Evolutionary conservation across 345 rosid species (phyloP).

Genomic region (Streptanthus diversifolius): DNA sequence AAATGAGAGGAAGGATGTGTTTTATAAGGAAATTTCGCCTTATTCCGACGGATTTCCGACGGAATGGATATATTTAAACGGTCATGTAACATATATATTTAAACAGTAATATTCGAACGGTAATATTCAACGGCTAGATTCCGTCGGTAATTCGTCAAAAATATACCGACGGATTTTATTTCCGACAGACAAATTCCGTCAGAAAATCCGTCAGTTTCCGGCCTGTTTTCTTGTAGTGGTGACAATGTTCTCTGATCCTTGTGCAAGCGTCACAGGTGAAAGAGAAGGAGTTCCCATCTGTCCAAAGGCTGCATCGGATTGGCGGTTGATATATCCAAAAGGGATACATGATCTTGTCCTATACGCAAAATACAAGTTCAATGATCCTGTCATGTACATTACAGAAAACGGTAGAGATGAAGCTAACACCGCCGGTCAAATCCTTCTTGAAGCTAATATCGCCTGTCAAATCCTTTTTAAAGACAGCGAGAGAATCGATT

Average conservation of each 20-base stretch:
- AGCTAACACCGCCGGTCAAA: background rate
- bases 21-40: no score
- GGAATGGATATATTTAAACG: no score
- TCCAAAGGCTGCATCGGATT: conserved; percentile 30
- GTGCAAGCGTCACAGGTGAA: conserved; percentile 19
- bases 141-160: no score
- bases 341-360: conserved; percentile 36
- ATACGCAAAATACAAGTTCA: conserved; percentile 30
- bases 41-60: no score
- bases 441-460: conserved; percentile 21
- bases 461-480: conserved; percentile 1
- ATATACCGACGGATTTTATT: no score
- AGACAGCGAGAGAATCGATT: conserved; percentile 31
- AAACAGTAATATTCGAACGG: no score
- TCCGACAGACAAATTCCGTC: no score
- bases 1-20: no score
- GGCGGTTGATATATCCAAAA: conserved; percentile 37
- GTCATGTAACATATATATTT: no score
- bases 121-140: no score
- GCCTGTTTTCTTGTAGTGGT: no score
- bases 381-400: conserved; percentile 30
- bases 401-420: conserved; percentile 43
- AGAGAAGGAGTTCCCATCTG: conserved; percentile 41
- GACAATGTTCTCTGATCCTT: conserved; percentile 38
- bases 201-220: no score